Conservation (phyloP, 1,284 basidiomycete genomes). For the Neotropicomus parvogracilis region DNA sequence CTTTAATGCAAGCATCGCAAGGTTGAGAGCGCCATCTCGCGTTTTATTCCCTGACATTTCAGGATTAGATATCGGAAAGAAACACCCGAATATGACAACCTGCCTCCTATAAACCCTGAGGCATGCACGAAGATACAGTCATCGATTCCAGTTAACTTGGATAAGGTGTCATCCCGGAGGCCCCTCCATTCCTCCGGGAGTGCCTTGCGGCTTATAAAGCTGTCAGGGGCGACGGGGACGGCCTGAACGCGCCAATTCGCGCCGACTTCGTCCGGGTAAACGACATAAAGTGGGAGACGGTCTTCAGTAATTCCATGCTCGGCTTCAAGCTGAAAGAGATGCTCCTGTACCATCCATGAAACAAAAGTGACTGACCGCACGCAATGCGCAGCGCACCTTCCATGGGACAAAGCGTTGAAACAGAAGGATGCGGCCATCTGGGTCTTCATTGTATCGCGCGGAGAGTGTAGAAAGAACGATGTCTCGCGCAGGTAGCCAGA, state of each 20-base stretch:
- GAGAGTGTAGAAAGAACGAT: slow-evolving; percentile 71
- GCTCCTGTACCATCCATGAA: slow-evolving; percentile 57
- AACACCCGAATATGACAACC: slow-evolving; percentile 26
- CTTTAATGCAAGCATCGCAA: slow-evolving; percentile 71
- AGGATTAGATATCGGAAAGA: slow-evolving; percentile 13
- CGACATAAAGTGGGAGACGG: slow-evolving; percentile 72
- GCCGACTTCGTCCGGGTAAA: slow-evolving; percentile 84
- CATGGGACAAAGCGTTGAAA: slow-evolving; percentile 83
- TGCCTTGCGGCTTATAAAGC: slow-evolving; percentile 88
- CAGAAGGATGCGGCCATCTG: slow-evolving; percentile 75
- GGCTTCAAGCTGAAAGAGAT: slow-evolving; percentile 84
- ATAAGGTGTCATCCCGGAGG: slow-evolving; percentile 80
- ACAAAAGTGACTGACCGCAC: neutral
- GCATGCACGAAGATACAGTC: slow-evolving; percentile 93
- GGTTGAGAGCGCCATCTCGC: slow-evolving; percentile 79
- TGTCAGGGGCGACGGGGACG: slow-evolving; percentile 78
- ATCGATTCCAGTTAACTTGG: slow-evolving; percentile 71
- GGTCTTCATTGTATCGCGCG: slow-evolving; percentile 60
- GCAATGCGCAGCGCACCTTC: slow-evolving; percentile 53
- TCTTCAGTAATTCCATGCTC: slow-evolving; percentile 45
- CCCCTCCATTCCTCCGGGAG: slow-evolving; percentile 94
- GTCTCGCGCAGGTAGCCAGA: slow-evolving; percentile 92
- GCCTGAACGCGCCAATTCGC: slow-evolving; percentile 93
- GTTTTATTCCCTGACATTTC: slow-evolving; percentile 75
- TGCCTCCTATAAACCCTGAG: slow-evolving; percentile 93